Evolutionary conservation across 805 yeast species (phyloP).

Genomic region (Clavispora santaluciae): DNA sequence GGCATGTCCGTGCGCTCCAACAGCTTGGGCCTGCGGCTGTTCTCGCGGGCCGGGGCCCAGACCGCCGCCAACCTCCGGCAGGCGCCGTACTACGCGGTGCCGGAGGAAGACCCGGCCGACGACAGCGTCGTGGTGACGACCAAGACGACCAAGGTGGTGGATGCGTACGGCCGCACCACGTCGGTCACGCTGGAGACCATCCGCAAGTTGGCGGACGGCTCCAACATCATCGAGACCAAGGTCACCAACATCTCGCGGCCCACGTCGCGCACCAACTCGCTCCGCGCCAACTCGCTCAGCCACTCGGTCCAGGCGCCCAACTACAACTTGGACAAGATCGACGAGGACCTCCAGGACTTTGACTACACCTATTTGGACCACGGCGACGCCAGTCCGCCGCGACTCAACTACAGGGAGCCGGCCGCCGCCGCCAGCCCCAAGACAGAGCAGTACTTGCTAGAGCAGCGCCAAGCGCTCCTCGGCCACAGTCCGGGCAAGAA

Average conservation of each 20-base stretch:
- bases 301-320: slow-evolving; percentile 7
- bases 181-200: slow-evolving; percentile 53
- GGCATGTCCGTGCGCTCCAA: neutral
- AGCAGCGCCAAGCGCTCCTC: slow-evolving; percentile 4
- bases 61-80: neutral
- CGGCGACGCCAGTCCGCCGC: slow-evolving; percentile 1
- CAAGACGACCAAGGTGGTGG: slow-evolving; percentile 48
- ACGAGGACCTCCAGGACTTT: slow-evolving; percentile 40
- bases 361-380: slow-evolving; percentile 38
- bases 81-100: slow-evolving; percentile 2
- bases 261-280: slow-evolving; percentile 27
- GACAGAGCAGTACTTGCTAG: neutral
- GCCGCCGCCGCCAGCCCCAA: neutral
- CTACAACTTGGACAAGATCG: slow-evolving; percentile 33
- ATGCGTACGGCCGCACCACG: slow-evolving; percentile 47
- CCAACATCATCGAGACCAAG: slow-evolving; percentile 39
- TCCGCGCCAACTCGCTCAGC: slow-evolving; percentile 20
- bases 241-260: slow-evolving; percentile 36
- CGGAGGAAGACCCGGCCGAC: slow-evolving; percentile 16
- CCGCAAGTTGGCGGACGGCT: slow-evolving; percentile 42
- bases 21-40: neutral
- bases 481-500: neutral
- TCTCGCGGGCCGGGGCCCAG: slow-evolving; percentile 6
- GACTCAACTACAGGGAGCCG: neutral
- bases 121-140: slow-evolving; percentile 32